phyloP scores from a whole-genome alignment of 2,329 filamentous ascomycete genomes.

The Xylaria digitata region DNA sequence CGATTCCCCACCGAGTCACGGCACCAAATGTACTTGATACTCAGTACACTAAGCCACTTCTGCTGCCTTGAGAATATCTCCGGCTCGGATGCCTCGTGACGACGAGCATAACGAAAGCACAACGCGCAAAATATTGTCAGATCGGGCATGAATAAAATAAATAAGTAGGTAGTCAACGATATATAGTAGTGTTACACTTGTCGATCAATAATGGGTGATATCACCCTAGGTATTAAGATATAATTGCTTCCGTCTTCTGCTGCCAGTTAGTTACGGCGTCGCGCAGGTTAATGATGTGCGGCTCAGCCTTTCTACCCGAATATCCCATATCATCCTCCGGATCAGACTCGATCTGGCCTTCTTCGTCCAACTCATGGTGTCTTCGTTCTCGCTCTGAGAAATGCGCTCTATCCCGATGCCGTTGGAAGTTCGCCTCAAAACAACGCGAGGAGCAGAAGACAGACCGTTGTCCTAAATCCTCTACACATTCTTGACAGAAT shows the following conservation, averaged over 20 bases:
- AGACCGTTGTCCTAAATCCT: slow-evolving; percentile 51
- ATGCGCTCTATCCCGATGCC: slow-evolving; percentile 54
- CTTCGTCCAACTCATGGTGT: slow-evolving; percentile 45
- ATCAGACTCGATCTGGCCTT: slow-evolving; percentile 44
- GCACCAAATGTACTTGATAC: no score
- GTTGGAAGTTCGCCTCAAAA: slow-evolving; percentile 55
- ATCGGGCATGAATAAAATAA: background rate
- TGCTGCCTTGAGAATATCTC: no score
- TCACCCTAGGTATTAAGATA: slow-evolving; percentile 3
- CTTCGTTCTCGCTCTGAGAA: slow-evolving; percentile 45
- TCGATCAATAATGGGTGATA: background rate
- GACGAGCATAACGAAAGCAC: background rate
- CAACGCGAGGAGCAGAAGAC: slow-evolving; percentile 59
- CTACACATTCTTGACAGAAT: slow-evolving; percentile 57
- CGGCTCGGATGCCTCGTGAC: background rate
- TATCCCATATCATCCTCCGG: slow-evolving; percentile 44
- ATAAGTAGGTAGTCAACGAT: background rate
- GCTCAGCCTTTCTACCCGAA: slow-evolving; percentile 45
- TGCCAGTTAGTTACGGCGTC: slow-evolving; percentile 46
- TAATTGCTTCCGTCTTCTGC: slow-evolving; percentile 32
- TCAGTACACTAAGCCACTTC: no score
- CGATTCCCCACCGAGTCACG: no score
- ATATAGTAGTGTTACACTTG: background rate
- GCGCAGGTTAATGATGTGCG: slow-evolving; percentile 45
- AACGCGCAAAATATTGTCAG: background rate